Evolutionary conservation across 2,329 filamentous ascomycete genomes (phyloP), one percentile per base, ranked within the genome.

Genomic region (Sphaerulina populicola): DNA sequence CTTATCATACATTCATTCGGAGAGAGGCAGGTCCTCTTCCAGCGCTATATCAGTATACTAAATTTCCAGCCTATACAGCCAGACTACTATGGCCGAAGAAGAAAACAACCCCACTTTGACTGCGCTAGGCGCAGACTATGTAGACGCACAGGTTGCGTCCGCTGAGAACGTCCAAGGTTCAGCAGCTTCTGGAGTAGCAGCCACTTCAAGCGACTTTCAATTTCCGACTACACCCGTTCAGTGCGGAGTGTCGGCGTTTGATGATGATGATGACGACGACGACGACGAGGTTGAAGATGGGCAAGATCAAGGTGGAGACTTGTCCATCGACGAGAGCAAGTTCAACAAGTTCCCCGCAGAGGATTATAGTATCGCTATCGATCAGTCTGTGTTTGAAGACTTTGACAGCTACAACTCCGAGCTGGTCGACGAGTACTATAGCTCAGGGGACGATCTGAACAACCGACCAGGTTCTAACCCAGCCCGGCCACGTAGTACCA

Each of bases 1-100:
- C 27, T 41, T 41, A n/a, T 7, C 12, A 42, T 11, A 48, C 46
- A 42, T 21, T 41, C 46, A 11, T 36, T 36, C 29, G n/a, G 11
- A 15, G 21, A 36, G 46, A 48, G 46, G 46, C 46, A 36, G 46
- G 46, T 36, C 46, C 46, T 48, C 46, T 23, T 23, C 11, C 18
- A 23, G 7, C 38, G 27, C 37, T 47, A 12, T n/a, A 14, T 21
- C 12, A 31, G n/a, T 10, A 35, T 14, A 35, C 10, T 35, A 33
- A 14, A 30, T 30, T 23, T 10, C 18, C 11, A 15, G 11, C 23
- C 37, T 8, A 27, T 41, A 6, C 14, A 15, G 27, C 42, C 11
- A 27, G 21, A 14, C 15, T 4, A 35, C n/a, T 14, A 48, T 41
- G 38, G 9, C 14, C 29, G 27, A 30, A 14, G 35, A 48, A 48